phyloP scores from a whole-genome alignment of 1,139 yeast genomes.

The Nadsonia commutata region DNA sequence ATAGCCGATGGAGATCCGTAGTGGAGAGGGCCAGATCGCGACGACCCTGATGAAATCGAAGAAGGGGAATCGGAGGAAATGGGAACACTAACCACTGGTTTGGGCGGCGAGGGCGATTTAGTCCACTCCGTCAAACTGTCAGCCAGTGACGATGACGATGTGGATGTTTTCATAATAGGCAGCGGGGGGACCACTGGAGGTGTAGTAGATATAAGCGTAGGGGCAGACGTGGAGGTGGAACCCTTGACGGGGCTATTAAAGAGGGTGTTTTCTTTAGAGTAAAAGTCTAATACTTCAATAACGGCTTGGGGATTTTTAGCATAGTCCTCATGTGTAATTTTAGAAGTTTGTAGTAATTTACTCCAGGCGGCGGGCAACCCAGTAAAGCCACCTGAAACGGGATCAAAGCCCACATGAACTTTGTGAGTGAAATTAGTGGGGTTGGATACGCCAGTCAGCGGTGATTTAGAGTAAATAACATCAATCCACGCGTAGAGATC shows the following conservation, averaged over 20 bases:
- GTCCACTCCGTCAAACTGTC: constrained; percentile 20
- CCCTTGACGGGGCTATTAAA: neutral
- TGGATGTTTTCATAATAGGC: constrained; percentile 7
- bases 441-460: constrained; percentile 42
- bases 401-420: constrained; percentile 34
- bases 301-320: constrained; percentile 33
- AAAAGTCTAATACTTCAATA: constrained; percentile 86
- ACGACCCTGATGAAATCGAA: too few relatives aligned
- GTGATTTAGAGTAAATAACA: constrained; percentile 76
- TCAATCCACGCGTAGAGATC: constrained; percentile 89
- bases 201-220: neutral
- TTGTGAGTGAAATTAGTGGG: constrained; percentile 32
- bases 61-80: too few relatives aligned
- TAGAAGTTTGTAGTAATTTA: constrained; percentile 26
- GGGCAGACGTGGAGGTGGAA: neutral
- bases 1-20: constrained; percentile 1
- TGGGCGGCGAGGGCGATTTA: constrained; percentile 6
- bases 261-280: constrained; percentile 19
- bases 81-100: too few relatives aligned
- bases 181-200: constrained; percentile 7
- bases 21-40: constrained; percentile 2
- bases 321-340: constrained; percentile 31
- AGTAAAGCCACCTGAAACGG: constrained; percentile 30
- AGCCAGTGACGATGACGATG: constrained; percentile 8
- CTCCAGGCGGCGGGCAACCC: constrained; percentile 33